Conservation (phyloP, 1,284 basidiomycete species). For the Pulveroboletus sp. region DNA sequence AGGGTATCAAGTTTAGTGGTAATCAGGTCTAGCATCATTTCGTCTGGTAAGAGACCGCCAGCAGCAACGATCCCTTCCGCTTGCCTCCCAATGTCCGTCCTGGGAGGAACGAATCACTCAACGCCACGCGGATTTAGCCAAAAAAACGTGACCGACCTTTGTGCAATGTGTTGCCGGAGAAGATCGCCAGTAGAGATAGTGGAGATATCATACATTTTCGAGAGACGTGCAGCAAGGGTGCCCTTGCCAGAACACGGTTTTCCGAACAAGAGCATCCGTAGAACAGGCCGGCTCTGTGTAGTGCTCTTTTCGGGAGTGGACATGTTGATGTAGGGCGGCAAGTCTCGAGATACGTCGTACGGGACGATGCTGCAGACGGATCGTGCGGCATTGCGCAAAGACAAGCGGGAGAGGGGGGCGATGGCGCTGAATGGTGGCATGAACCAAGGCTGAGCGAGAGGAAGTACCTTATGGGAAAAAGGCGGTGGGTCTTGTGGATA, state of each 20-base stretch:
- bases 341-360: constrained; percentile 6
- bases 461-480: background rate
- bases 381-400: constrained; percentile 10
- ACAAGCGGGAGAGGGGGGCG: background rate
- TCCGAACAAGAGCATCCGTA: constrained; percentile 80
- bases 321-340: constrained; percentile 28
- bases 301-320: constrained; percentile 11
- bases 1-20: constrained; percentile 67
- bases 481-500: too few species aligned
- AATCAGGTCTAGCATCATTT: constrained; percentile 74
- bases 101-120: constrained; percentile 23
- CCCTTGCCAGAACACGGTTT: constrained; percentile 83
- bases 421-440: constrained; percentile 10
- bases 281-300: constrained; percentile 20
- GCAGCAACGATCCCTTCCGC: constrained; percentile 77
- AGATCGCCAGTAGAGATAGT: constrained; percentile 83
- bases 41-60: constrained; percentile 75
- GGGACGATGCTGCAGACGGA: constrained; percentile 26
- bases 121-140: background rate
- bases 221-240: constrained; percentile 69
- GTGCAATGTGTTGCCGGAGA: constrained; percentile 74
- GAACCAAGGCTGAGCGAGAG: background rate
- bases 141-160: constrained; percentile 42
- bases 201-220: constrained; percentile 70
- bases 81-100: constrained; percentile 69